Percentiles rank a stretch among this genome's conserved stretches.
phyloP scores from a whole-genome alignment of 768 basidiomycete genomes.

The Termitomyces sp. region DNA sequence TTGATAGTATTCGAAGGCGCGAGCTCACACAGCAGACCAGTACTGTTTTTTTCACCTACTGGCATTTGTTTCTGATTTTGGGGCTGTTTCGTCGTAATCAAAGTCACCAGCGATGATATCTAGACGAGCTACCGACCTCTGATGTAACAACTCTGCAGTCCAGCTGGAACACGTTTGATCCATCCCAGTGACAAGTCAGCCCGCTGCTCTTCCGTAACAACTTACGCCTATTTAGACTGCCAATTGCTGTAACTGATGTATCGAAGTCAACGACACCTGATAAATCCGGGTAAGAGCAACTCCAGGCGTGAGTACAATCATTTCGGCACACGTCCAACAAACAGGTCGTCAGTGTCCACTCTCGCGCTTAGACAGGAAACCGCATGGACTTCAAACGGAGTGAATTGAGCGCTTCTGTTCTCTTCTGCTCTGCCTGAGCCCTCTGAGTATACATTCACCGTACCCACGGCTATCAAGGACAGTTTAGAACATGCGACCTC shows the following conservation, averaged over 20 bases:
- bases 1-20: not conserved
- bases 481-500: not conserved
- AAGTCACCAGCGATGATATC: not conserved
- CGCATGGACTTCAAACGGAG: constrained; percentile 1
- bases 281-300: constrained; percentile 6
- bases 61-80: not conserved
- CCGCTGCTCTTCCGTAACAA: not conserved
- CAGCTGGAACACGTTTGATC: not conserved
- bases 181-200: constrained; percentile 5
- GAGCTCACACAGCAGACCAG: not conserved
- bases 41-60: not conserved
- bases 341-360: not conserved
- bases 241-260: not conserved
- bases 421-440: not conserved
- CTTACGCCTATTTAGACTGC: not conserved
- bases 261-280: not conserved
- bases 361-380: not conserved
- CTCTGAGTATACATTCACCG: not conserved
- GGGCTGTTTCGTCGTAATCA: not conserved
- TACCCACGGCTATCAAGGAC: constrained; percentile 19
- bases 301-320: constrained; percentile 1
- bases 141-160: constrained; percentile 1
- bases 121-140: constrained; percentile 3
- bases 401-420: not conserved
- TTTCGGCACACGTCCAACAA: constrained; percentile 1